Evolutionary conservation across 345 rosid genomes (phyloP).

Genomic region (Cardamine occulta): DNA sequence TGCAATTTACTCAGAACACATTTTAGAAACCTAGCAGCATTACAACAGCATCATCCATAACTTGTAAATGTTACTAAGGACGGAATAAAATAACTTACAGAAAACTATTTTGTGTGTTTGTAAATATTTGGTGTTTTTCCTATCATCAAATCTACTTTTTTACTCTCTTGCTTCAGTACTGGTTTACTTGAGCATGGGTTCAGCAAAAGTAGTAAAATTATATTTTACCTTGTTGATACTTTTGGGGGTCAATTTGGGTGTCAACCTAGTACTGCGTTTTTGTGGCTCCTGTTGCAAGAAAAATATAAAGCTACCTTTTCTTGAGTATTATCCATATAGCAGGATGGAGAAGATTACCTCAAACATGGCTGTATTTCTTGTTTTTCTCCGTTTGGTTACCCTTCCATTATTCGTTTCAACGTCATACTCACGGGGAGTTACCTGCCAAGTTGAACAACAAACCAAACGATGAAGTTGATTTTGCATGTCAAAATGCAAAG

Average conservation of each 20-base stretch:
- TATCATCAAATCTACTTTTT: too few relatives aligned
- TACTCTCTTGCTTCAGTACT: slow-evolving; percentile 2
- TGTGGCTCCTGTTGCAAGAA: slow-evolving; percentile 12
- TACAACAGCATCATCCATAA: background rate
- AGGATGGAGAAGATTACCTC: slow-evolving; percentile 10
- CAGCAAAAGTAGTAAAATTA: background rate
- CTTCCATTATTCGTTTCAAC: slow-evolving; percentile 12
- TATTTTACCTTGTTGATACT: slow-evolving; percentile 19
- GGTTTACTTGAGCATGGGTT: background rate
- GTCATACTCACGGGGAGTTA: slow-evolving; percentile 5
- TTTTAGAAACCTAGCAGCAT: background rate
- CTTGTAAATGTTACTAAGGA: background rate
- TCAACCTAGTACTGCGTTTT: slow-evolving; percentile 20
- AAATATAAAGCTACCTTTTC: slow-evolving; percentile 3
- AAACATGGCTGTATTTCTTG: slow-evolving; percentile 21
- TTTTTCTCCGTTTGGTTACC: slow-evolving; percentile 14
- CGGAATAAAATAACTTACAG: background rate
- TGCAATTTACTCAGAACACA: background rate
- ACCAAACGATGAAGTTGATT: slow-evolving; percentile 8
- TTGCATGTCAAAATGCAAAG: background rate
- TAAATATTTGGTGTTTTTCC: background rate
- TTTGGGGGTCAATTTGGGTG: slow-evolving; percentile 25
- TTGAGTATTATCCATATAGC: background rate
- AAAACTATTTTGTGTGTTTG: background rate
- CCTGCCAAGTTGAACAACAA: slow-evolving; percentile 5